Conservation (phyloP, 2,329 filamentous ascomycete genomes). For the Sarocladiaceae sp. region DNA sequence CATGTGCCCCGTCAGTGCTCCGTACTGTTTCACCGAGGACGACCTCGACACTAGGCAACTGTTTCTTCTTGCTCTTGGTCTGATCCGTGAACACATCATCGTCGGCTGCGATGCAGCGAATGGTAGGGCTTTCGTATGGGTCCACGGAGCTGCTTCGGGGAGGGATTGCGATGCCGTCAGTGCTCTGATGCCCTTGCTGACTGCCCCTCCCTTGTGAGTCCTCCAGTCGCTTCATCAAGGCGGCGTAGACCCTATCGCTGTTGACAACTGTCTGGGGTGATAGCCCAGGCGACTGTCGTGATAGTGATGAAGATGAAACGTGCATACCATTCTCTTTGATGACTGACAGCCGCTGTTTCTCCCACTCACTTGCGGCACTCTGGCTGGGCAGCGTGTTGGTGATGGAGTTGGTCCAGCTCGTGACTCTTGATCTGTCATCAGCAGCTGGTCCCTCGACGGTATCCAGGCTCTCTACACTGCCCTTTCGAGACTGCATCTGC, state of each 20-base stretch:
- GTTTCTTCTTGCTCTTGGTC: neutral
- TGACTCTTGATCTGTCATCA: slow-evolving; percentile 58
- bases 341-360: slow-evolving; percentile 54
- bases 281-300: slow-evolving; percentile 19
- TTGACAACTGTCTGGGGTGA: slow-evolving; percentile 29
- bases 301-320: slow-evolving; percentile 31
- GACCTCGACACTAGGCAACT: too few relatives aligned
- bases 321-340: slow-evolving; percentile 50
- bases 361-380: slow-evolving; percentile 33
- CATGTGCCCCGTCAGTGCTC: too few relatives aligned
- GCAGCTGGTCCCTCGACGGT: slow-evolving; percentile 31
- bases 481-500: slow-evolving; percentile 44
- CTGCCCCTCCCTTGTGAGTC: slow-evolving; percentile 10
- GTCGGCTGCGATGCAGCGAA: slow-evolving; percentile 26
- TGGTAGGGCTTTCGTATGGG: slow-evolving; percentile 18
- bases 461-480: slow-evolving; percentile 45
- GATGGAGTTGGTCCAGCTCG: slow-evolving; percentile 65
- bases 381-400: slow-evolving; percentile 46
- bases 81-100: slow-evolving; percentile 25
- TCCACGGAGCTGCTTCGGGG: slow-evolving; percentile 14
- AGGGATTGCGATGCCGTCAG: slow-evolving; percentile 10
- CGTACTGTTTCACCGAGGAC: too few relatives aligned
- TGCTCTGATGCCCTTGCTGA: neutral
- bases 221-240: slow-evolving; percentile 50
- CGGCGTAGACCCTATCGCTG: slow-evolving; percentile 56